Evolutionary conservation across 176 grass and related monocot genomes (phyloP), one percentile per base, ranked within the genome.

Genomic region (Eragrostis nindensis): DNA sequence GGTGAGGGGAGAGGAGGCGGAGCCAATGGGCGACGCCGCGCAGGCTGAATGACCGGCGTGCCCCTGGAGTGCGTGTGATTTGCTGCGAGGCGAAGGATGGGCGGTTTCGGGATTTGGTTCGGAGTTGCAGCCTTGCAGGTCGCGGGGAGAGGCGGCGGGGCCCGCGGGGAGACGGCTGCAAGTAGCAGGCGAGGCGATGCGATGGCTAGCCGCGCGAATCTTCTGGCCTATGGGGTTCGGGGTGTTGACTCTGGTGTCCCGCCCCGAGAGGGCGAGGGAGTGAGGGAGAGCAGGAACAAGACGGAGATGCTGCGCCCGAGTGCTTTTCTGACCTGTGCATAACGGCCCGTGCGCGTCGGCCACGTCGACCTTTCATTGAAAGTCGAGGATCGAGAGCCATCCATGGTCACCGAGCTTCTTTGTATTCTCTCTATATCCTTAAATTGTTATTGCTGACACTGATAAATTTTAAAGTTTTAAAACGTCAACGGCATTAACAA

Each of bases 11-110:
- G 55, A 11, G 49, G 50, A 32, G 32, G 21, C 46, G 70, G 52
- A 79, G 47, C 77, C 76, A 53, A 1, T 25, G 46, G 63, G 46
- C 44, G 30, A 79, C 52, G 29, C 26, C 19, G 26, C 14, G 24
- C 22, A 14, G 24, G 67, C 3, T 30, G n/a, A 88, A 66, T 92
- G 81, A 88, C 82, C 12, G 6, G 38, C 19, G 6, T 52, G 8
- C 43, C 90, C 68, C 32, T 9, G 21, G 19, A 11, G 8, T 22
- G 54, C 54, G 21, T 11, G 8, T 14, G 3, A 22, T 8, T 15
- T 3, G 24, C 7, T 3, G 3, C 5, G 4, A 29, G 18, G 15
- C 2, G 36, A 18, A 29, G 4, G 6, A 55, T n/a, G 64, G 53
- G 62, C 22, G 38, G 2, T 68, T 13, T 22, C 36, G 71, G 38